Evolutionary conservation across 768 basidiomycete genomes (phyloP).

Genomic region (Phanerochaete sordida): DNA sequence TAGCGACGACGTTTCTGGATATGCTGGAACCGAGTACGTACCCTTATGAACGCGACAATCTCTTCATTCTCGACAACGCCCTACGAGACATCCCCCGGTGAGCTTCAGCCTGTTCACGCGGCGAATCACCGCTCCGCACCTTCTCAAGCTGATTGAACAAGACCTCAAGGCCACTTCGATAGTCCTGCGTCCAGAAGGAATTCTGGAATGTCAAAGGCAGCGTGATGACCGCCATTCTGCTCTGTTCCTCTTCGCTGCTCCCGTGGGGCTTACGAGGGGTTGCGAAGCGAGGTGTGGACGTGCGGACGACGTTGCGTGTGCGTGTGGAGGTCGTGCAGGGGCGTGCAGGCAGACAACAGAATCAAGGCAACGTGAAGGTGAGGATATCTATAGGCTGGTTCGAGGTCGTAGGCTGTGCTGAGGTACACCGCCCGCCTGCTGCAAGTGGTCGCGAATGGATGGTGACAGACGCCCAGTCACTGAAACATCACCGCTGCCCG

Average conservation of each 20-base stretch:
- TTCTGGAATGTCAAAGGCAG: slow-evolving; percentile 88
- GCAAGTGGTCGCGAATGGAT: background rate
- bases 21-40: slow-evolving; percentile 30
- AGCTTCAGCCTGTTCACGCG: background rate
- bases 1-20: background rate
- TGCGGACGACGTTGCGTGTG: slow-evolving; percentile 2
- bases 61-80: slow-evolving; percentile 83
- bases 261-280: background rate
- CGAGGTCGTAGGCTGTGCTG: slow-evolving; percentile 4
- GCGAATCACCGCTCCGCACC: slow-evolving; percentile 35
- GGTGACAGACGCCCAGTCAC: background rate
- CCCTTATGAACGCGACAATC: slow-evolving; percentile 78
- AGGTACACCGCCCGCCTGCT: background rate
- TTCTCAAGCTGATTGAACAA: slow-evolving; percentile 76
- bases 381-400: background rate
- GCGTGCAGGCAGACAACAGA: slow-evolving; percentile 7
- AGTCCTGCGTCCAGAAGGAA: slow-evolving; percentile 95
- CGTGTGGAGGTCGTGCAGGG: slow-evolving; percentile 17
- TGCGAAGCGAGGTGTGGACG: background rate
- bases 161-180: slow-evolving; percentile 76
- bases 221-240: slow-evolving; percentile 80
- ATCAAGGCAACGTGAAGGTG: background rate
- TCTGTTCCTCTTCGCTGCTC: background rate
- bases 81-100: slow-evolving; percentile 32
- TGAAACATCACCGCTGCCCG: background rate